Evolutionary conservation across 129 eudicot species (phyloP), one percentile per base, ranked within the genome.

Genomic region (Pittosporum tobira): DNA sequence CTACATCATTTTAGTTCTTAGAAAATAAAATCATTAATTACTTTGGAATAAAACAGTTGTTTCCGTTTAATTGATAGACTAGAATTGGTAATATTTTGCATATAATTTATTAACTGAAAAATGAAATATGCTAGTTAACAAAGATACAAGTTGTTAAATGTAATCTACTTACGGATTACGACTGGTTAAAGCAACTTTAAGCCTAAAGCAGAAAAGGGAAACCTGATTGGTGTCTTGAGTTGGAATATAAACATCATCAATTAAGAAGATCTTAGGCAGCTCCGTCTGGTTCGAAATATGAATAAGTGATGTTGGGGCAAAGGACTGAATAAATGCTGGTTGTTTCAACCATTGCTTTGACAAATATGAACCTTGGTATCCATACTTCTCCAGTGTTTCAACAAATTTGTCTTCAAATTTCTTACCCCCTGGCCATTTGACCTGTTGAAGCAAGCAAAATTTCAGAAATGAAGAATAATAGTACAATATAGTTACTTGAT

Each of bases 181-280:
- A 44, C 48, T 4, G 20, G 15, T n/a, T 44, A 44, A 20, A 10
- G 25, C 19, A 20, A 34, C 16, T 29, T 43, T 9, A 45, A n/a
- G 18, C 0, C 0, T 16, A 28, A 37, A 25, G 28, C n/a, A 46
- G 50, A 52, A 27, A 42, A 15, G 25, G 37, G 26, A 52, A 64
- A 93, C 99, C 96, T 93, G 99, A 80, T 93, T 77, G 20, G 99
- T 93, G 58, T 93, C 99, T 64, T 93, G 90, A 23, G 88, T 76
- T 60, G 73, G 85, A 4, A 77, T 75, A 63, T 59, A 49, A 11
- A 72, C 65, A 48, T 93, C 76, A 65, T 81, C 96, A 50, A 93
- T 93, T 34, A 93, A 77, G 53, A 93, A 81, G 64, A 93, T 73
- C 67, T 93, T 93, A 13, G 99, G 99, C 43, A 93, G 71, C 55